Percentiles rank a stretch among this genome's conserved stretches.
phyloP scores from a whole-genome alignment of 257 asterid genomes.

The Plectranthus barbatus region DNA sequence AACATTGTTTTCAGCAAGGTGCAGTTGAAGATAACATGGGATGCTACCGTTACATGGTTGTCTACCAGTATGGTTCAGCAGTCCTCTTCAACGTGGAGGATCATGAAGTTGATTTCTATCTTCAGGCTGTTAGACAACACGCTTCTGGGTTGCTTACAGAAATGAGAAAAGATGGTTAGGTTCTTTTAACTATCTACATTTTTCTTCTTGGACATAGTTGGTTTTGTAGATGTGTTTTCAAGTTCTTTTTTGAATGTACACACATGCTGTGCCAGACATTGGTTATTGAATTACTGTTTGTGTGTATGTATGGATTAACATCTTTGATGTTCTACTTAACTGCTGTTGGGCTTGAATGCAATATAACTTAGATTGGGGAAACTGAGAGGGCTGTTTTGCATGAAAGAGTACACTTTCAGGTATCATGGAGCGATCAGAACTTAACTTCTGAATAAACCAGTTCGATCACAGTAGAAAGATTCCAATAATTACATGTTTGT shows the following conservation, averaged over 20 bases:
- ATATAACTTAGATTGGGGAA: neutral
- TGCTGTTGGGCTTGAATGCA: neutral
- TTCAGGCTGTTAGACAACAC: slow-evolving; percentile 63
- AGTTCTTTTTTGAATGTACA: neutral
- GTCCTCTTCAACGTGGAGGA: slow-evolving; percentile 89
- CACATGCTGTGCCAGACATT: neutral
- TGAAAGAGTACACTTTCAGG: neutral
- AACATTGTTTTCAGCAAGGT: slow-evolving; percentile 40
- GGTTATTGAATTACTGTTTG: neutral
- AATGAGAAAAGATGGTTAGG: slow-evolving; percentile 83
- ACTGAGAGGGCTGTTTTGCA: neutral
- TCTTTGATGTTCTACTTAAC: neutral
- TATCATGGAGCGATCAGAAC: neutral
- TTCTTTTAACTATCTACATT: neutral
- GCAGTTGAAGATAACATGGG: slow-evolving; percentile 26
- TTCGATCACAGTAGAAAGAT: neutral
- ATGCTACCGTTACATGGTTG: slow-evolving; percentile 63
- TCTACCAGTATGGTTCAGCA: slow-evolving; percentile 87
- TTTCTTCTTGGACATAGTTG: neutral
- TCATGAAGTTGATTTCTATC: slow-evolving; percentile 62
- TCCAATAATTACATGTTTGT: neutral
- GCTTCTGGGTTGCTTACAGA: slow-evolving; percentile 82
- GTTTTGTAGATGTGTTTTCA: neutral
- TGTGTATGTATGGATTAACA: neutral
- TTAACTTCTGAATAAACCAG: neutral